These are phyloP conservation scores for Byssothecium circinans DNA, from an alignment of 2,329 filamentous ascomycete species.

Conservation along the genomic window DNA sequence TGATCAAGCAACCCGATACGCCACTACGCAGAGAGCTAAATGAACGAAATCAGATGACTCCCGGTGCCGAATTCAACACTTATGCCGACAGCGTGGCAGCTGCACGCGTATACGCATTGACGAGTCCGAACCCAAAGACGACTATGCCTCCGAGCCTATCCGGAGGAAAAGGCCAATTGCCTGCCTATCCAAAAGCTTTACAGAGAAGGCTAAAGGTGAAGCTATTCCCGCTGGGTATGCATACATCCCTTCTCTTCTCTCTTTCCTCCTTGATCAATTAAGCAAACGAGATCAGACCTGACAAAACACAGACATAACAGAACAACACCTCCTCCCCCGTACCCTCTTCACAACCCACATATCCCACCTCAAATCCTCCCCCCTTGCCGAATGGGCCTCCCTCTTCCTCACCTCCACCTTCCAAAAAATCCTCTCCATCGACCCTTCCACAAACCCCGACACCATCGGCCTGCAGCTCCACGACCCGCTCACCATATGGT, in stretches of 20 bases:
- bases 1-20: constrained; percentile 44
- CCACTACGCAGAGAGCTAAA: constrained; percentile 36
- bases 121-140: constrained; percentile 63
- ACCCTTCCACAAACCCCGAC: constrained; percentile 37
- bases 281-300: constrained; percentile 1
- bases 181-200: constrained; percentile 47
- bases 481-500: constrained; percentile 49
- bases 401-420: constrained; percentile 52
- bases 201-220: constrained; percentile 48
- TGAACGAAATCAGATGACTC: constrained; percentile 58
- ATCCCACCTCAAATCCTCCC: constrained; percentile 35
- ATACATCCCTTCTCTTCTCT: neutral
- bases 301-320: constrained; percentile 46
- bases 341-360: constrained; percentile 40
- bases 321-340: constrained; percentile 46
- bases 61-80: constrained; percentile 91
- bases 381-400: constrained; percentile 49
- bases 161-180: constrained; percentile 27
- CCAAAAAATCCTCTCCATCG: constrained; percentile 47
- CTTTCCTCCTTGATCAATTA: neutral
- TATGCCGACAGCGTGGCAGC: constrained; percentile 71
- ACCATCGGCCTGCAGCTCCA: constrained; percentile 49
- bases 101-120: constrained; percentile 53
- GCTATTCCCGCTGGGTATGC: constrained; percentile 50
- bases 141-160: constrained; percentile 72